These are phyloP conservation scores for Alternaria triticina DNA, from an alignment of 2,329 filamentous ascomycete genomes.

Conservation along the genomic window DNA sequence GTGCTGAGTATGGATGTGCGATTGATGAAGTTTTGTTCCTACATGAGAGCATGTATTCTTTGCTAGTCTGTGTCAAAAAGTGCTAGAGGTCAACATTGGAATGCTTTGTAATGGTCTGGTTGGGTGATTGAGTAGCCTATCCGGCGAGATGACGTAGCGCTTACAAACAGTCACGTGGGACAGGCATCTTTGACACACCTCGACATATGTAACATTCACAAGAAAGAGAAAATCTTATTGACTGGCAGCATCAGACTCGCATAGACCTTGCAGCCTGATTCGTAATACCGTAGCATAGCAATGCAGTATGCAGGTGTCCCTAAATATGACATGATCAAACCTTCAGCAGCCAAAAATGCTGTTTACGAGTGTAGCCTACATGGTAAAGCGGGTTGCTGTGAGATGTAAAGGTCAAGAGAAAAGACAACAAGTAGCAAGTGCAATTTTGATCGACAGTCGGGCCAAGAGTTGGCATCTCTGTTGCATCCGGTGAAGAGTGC, in stretches of 20 bases:
- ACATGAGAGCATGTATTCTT: background rate
- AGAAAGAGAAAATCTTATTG: background rate
- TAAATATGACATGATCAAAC: no score
- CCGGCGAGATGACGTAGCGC: background rate
- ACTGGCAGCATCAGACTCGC: background rate
- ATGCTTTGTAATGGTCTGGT: background rate
- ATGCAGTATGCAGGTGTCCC: background rate
- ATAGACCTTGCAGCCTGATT: background rate
- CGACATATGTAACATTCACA: background rate
- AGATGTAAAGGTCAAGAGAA: no score
- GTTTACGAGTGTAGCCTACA: no score
- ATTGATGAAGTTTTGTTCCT: background rate
- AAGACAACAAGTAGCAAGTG: no score
- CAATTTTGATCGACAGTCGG: no score
- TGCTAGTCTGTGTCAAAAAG: no score
- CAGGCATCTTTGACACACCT: no score
- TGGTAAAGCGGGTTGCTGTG: no score
- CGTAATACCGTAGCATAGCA: background rate
- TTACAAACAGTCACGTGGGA: background rate
- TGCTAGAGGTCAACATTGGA: background rate
- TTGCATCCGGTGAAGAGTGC: background rate
- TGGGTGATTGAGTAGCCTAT: background rate
- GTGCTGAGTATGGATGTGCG: constrained; percentile 7
- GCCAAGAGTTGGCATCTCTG: background rate
- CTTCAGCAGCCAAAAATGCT: no score